A percentile compares a stretch with the other conserved stretches of the same genome.
These are phyloP conservation scores for Metarhizium album DNA, from an alignment of 2,329 filamentous ascomycete species.

Conservation along the genomic window DNA sequence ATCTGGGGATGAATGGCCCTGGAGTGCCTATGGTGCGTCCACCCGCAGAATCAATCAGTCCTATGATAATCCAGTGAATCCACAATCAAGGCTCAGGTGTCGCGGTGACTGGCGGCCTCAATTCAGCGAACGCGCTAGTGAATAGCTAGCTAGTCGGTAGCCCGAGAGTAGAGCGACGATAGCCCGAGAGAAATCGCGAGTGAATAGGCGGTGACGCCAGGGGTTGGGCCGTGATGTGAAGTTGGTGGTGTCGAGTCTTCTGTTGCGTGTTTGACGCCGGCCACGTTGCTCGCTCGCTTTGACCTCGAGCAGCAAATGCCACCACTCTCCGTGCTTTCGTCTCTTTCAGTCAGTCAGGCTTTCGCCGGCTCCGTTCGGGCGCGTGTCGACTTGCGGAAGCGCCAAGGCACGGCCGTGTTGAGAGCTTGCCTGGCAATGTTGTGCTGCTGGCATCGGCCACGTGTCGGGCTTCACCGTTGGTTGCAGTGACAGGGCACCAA, in stretches of 20 bases:
- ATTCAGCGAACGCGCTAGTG: neutral
- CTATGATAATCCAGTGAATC: neutral
- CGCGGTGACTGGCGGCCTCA: neutral
- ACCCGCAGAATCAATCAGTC: too few species aligned
- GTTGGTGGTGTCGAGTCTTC: too few species aligned
- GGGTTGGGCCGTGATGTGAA: too few species aligned
- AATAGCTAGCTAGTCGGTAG: neutral
- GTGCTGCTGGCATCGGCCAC: neutral
- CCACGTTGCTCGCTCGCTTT: too few species aligned
- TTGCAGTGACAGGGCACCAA: neutral
- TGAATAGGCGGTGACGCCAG: neutral
- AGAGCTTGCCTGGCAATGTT: too few species aligned
- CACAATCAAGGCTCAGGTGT: neutral
- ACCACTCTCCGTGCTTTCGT: neutral
- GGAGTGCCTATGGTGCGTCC: neutral
- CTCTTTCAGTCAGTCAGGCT: too few species aligned
- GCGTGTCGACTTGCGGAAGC: neutral
- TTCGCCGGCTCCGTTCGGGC: too few species aligned
- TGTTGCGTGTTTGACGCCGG: too few species aligned
- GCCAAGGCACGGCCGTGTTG: neutral
- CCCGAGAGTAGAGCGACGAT: neutral
- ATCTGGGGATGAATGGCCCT: neutral
- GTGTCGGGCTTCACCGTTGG: neutral
- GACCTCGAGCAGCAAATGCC: too few species aligned
- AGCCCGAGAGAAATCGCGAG: neutral